A percentile compares a stretch with the other conserved stretches of the same genome.
Conservation (phyloP, 805 yeast genomes). For the Suhomyces xylopsoci region DNA sequence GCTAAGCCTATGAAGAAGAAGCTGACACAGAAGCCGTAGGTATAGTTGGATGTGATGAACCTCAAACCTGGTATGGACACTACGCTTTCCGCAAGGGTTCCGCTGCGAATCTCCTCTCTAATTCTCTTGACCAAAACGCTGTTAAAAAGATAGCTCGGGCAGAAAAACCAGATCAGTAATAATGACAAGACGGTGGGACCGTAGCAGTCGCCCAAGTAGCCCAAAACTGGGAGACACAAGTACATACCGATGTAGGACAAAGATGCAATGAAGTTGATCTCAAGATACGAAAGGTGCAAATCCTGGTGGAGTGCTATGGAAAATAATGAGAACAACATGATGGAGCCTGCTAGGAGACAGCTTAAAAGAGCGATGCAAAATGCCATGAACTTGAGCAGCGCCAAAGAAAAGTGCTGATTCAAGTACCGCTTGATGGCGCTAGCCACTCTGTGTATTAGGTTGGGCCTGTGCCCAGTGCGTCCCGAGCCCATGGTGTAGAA, state of each 20-base stretch:
- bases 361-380: slow-evolving; percentile 56
- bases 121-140: slow-evolving; percentile 16
- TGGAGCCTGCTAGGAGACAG: slow-evolving; percentile 79
- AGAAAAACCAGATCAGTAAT: slow-evolving; percentile 56
- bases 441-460: slow-evolving; percentile 19
- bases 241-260: slow-evolving; percentile 79
- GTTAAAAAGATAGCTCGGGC: slow-evolving; percentile 62
- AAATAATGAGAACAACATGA: slow-evolving; percentile 76
- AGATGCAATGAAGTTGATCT: slow-evolving; percentile 69
- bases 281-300: slow-evolving; percentile 61
- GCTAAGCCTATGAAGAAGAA: slow-evolving; percentile 66
- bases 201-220: slow-evolving; percentile 79
- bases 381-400: slow-evolving; percentile 46
- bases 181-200: slow-evolving; percentile 74
- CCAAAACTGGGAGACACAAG: slow-evolving; percentile 75
- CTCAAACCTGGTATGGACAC: neutral
- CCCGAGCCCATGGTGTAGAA: slow-evolving; percentile 11
- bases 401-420: slow-evolving; percentile 39
- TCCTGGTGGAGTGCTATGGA: slow-evolving; percentile 61
- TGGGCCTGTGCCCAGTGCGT: neutral
- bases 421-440: slow-evolving; percentile 47
- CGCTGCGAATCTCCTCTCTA: neutral
- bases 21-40: slow-evolving; percentile 39
- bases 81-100: neutral
- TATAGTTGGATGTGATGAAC: slow-evolving; percentile 2